Evolutionary conservation across 352 stramenopile species (phyloP), one percentile per base, ranked within the genome.

Genomic region (Aphanomyces invadans): DNA sequence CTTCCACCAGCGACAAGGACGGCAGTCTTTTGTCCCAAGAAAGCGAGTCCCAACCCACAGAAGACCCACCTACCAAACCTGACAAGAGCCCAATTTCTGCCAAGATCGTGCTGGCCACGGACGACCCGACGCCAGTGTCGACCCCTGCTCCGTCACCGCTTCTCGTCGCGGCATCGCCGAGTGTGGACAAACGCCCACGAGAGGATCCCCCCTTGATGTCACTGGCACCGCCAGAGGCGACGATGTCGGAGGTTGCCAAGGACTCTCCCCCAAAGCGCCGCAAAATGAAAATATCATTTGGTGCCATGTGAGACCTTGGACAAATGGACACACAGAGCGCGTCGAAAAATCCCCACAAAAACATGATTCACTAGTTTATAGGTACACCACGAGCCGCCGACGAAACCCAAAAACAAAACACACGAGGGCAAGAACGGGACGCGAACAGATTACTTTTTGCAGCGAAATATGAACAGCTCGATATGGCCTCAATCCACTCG

Each of bases 261-360:
- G 49, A 49, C 17, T 57, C 60, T 3, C 39, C 44, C 0, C 60
- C 60, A 4, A 67, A 67, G 49, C 60, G 60, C 42, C 28, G 38
- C n/a, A 67, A 67, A 32, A 67, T 67, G 60, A 67, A 67, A 46
- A 67, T 67, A 19, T 67, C 60, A 2, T 67, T 67, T 56, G 48
- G 48, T 12, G 21, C 55, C 29, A 62, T 46, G 36, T 31, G 36
- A 52, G 17, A 15, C 38, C 19, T 38, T n/a, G 54, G 33, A 38
- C 44, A 62, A 10, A 42, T 42, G 15, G 7, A 42, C 7, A 7
- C 15, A 7, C 36, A 42, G 36, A 15, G 36, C 36, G 7, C 36
- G 36, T n/a, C n/a, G n/a, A n/a, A n/a, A n/a, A n/a, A n/a, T n/a
- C n/a, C n/a, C n/a, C 48, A 55, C 23, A 63, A 63, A 63, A 61